Percentiles rank a stretch among this genome's conserved stretches.
These are phyloP conservation scores for Fraxinus xanthoxyloides DNA, from an alignment of 305 asterid genomes.

Conservation along the genomic window DNA sequence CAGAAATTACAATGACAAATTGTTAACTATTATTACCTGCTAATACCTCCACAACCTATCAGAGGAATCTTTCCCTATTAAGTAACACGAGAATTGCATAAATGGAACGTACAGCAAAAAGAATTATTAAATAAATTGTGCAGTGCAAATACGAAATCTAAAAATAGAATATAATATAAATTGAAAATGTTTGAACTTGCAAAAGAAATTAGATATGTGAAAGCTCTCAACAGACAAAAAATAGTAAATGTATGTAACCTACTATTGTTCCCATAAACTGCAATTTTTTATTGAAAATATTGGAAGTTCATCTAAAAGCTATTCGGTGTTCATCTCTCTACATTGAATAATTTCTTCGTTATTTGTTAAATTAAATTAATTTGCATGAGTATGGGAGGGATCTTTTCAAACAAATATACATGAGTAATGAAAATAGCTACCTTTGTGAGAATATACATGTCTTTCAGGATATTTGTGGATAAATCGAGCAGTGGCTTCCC, in stretches of 20 bases:
- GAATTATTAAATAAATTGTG: background rate
- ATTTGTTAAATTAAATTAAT: background rate
- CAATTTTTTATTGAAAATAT: background rate
- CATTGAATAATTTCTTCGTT: background rate
- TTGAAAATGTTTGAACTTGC: background rate
- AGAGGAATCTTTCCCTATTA: slow-evolving; percentile 81
- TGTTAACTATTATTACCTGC: slow-evolving; percentile 56
- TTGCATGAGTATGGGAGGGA: background rate
- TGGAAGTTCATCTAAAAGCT: background rate
- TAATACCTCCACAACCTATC: slow-evolving; percentile 91
- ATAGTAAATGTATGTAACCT: background rate
- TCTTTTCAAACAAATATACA: background rate
- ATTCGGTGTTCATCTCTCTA: background rate
- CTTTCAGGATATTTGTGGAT: slow-evolving; percentile 47
- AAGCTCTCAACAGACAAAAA: background rate
- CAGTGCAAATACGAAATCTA: background rate
- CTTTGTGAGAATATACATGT: slow-evolving; percentile 89
- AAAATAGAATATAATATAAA: background rate
- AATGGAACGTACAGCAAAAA: background rate
- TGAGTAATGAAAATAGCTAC: slow-evolving; percentile 35
- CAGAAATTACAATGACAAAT: background rate
- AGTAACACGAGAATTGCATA: slow-evolving; percentile 14
- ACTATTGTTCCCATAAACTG: background rate
- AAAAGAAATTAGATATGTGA: background rate
- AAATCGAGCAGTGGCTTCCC: too few species aligned